Evolutionary conservation across 2,329 filamentous ascomycete genomes (phyloP).

Genomic region (Epichloe amarillans): DNA sequence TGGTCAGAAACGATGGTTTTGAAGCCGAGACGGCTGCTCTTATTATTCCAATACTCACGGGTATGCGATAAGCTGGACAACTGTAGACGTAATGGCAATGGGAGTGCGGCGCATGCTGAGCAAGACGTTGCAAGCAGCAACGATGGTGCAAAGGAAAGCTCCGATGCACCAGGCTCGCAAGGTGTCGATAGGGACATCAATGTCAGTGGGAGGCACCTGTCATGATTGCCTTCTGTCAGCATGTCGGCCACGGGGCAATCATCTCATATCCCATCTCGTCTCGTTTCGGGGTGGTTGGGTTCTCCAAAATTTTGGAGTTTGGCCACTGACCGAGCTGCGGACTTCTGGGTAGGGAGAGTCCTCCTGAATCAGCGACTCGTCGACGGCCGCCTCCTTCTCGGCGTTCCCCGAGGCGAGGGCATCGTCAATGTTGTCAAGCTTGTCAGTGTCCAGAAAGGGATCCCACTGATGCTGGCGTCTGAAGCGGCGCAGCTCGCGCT

Average conservation of each 20-base stretch:
- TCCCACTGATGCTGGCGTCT: constrained; percentile 41
- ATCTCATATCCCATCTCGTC: no score
- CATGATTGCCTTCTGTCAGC: neutral
- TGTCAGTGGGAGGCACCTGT: constrained; percentile 27
- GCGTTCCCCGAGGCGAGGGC: constrained; percentile 29
- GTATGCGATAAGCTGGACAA: constrained; percentile 42
- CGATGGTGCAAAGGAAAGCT: constrained; percentile 41
- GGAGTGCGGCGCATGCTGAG: constrained; percentile 36
- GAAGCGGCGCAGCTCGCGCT: constrained; percentile 26
- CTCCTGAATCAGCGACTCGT: constrained; percentile 34
- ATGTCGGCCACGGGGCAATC: neutral
- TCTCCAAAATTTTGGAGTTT: no score
- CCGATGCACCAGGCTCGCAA: constrained; percentile 48
- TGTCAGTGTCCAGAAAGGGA: constrained; percentile 40
- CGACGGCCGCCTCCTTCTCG: constrained; percentile 31
- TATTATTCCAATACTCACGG: constrained; percentile 18
- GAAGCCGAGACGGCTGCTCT: neutral
- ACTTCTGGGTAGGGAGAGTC: constrained; percentile 29
- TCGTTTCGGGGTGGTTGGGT: no score
- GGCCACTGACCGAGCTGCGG: constrained; percentile 11
- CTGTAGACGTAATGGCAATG: constrained; percentile 37
- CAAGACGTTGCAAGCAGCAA: constrained; percentile 42
- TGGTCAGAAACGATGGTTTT: neutral
- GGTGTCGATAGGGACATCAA: constrained; percentile 42
- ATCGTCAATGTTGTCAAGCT: constrained; percentile 37